These are phyloP conservation scores for Theobroma grandiflorum DNA, from an alignment of 441 rosid species.

Conservation along the genomic window DNA sequence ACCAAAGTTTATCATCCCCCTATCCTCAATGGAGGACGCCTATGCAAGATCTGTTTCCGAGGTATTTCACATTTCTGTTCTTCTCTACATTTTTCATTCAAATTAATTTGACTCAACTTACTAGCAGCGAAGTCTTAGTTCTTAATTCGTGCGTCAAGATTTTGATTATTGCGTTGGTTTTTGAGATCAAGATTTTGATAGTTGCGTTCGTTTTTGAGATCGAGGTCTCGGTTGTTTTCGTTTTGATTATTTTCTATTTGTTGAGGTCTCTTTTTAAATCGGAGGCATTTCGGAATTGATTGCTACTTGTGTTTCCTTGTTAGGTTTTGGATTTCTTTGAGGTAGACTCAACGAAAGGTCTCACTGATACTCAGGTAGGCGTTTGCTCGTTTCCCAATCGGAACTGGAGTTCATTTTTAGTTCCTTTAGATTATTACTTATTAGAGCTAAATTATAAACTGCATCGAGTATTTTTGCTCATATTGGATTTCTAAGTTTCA, in stretches of 20 bases:
- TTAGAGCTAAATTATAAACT: too few relatives aligned
- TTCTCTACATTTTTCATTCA: conserved; percentile 6
- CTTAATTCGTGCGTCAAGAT: background rate
- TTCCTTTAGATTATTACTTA: background rate
- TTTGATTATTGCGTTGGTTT: background rate
- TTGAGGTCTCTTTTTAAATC: too few relatives aligned
- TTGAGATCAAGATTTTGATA: background rate
- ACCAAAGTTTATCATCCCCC: conserved; percentile 15
- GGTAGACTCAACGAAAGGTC: conserved; percentile 80
- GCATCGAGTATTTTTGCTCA: too few relatives aligned
- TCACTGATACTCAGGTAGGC: conserved; percentile 86
- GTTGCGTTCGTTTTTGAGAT: background rate
- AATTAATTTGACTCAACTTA: background rate
- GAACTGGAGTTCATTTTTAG: conserved; percentile 12
- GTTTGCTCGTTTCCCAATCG: background rate
- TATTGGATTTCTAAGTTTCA: too few relatives aligned
- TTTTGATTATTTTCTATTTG: too few relatives aligned
- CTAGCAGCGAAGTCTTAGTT: background rate
- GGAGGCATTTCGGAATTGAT: background rate
- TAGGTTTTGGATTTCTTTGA: conserved; percentile 91
- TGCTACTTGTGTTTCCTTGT: conserved; percentile 30
- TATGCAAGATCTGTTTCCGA: conserved; percentile 92
- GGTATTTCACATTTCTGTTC: conserved; percentile 56
- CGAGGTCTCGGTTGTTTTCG: too few relatives aligned
- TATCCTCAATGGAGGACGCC: conserved; percentile 84